These are phyloP conservation scores for Verticillium klebahnii DNA, from an alignment of 2,329 filamentous ascomycete species.

Conservation along the genomic window DNA sequence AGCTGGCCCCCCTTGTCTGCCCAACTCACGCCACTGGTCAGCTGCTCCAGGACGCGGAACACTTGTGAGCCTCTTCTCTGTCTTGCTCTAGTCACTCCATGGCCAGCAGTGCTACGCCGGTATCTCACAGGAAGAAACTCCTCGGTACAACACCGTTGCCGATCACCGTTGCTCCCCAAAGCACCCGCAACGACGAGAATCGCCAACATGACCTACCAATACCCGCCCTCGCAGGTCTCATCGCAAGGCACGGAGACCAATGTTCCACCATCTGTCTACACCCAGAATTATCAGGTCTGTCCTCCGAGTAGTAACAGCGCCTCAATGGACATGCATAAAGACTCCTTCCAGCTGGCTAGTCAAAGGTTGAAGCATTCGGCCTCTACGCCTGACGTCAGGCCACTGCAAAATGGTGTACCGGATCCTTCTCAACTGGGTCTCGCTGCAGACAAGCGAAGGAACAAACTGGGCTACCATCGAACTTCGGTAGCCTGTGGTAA, in stretches of 20 bases:
- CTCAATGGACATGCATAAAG: constrained; percentile 18
- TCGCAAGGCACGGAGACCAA: constrained; percentile 36
- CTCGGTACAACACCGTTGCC: background rate
- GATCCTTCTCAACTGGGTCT: constrained; percentile 28
- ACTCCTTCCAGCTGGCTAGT: constrained; percentile 28
- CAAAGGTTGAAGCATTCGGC: constrained; percentile 43
- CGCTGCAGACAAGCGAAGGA: constrained; percentile 59
- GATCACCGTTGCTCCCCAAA: constrained; percentile 15
- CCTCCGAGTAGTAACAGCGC: background rate
- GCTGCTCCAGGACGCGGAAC: constrained; percentile 16
- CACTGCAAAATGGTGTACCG: constrained; percentile 30
- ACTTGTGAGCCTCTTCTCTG: constrained; percentile 19
- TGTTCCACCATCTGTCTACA: constrained; percentile 33
- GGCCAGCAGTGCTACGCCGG: background rate
- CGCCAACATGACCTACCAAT: constrained; percentile 46
- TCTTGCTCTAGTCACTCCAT: background rate
- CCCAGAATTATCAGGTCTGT: background rate
- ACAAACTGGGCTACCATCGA: constrained; percentile 92
- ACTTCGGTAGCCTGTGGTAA: constrained; percentile 94
- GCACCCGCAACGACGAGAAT: constrained; percentile 24
- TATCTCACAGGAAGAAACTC: background rate
- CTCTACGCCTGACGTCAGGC: constrained; percentile 44
- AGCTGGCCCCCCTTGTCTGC: background rate
- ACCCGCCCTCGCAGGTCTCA: constrained; percentile 34
- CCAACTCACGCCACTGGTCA: background rate